A percentile compares a stretch with the other conserved stretches of the same genome.
Conservation (phyloP, 495 filamentous ascomycete genomes). For the Aspergillus cavernicola region DNA sequence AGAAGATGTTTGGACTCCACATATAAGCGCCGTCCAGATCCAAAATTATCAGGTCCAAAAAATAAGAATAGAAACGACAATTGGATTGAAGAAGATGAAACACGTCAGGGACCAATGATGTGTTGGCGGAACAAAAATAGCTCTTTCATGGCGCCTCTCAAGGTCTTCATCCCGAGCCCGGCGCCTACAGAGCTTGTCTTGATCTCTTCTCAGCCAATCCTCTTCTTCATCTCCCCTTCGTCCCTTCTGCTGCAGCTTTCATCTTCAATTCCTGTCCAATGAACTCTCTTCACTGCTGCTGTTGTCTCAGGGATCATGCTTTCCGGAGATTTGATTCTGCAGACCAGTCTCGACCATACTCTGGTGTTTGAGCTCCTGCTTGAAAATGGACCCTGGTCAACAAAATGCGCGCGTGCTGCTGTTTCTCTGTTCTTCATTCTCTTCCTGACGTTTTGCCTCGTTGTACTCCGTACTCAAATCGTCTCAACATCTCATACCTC, state of each 20-base stretch:
- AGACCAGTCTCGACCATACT: conserved; percentile 2
- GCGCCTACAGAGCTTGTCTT: conserved; percentile 24
- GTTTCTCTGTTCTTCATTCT: background rate
- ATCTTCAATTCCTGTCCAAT: conserved; percentile 8
- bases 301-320: background rate
- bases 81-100: conserved; percentile 2
- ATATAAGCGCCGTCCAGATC: background rate
- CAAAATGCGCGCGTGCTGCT: conserved; percentile 4
- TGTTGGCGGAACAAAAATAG: conserved; percentile 3
- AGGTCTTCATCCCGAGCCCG: conserved; percentile 15
- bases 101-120: conserved; percentile 1
- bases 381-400: conserved; percentile 3
- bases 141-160: background rate
- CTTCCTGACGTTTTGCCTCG: conserved; percentile 1
- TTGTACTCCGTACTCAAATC: background rate
- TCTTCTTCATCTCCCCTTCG: conserved; percentile 7
- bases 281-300: background rate
- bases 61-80: no score
- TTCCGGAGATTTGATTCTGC: conserved; percentile 10
- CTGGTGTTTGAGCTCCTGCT: conserved; percentile 1
- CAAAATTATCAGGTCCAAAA: background rate
- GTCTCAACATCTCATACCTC: background rate
- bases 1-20: no score
- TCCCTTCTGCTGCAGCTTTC: conserved; percentile 9
- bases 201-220: conserved; percentile 13